A percentile compares a stretch with the other conserved stretches of the same genome.
Evolutionary conservation across 1,284 basidiomycete genomes (phyloP).

Genomic region (Ustanciosporium gigantosporum): DNA sequence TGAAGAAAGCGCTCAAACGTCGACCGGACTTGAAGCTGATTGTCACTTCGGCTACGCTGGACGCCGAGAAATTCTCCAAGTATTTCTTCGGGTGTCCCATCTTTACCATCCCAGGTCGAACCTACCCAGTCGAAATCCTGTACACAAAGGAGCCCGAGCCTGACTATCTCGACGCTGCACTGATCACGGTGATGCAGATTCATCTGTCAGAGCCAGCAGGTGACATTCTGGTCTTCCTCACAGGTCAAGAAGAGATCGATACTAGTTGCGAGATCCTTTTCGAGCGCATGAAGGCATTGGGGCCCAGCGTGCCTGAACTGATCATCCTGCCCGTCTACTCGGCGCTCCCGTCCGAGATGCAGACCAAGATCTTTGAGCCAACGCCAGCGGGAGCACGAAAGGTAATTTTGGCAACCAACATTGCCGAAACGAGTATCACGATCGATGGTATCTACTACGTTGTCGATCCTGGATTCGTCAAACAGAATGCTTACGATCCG

Average conservation of each 20-base stretch:
- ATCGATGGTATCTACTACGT: constrained; percentile 99
- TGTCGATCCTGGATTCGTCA: constrained; percentile 94
- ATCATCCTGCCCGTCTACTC: constrained; percentile 97
- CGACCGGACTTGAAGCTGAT: constrained; percentile 95
- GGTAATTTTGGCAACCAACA: constrained; percentile 97
- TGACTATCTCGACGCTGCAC: constrained; percentile 96
- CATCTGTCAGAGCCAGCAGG: constrained; percentile 96
- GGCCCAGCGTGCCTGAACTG: constrained; percentile 93
- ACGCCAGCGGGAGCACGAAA: constrained; percentile 95
- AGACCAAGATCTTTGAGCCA: constrained; percentile 95
- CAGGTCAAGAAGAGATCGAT: constrained; percentile 96
- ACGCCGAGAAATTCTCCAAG: constrained; percentile 97
- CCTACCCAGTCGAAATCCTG: constrained; percentile 95
- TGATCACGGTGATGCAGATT: constrained; percentile 99
- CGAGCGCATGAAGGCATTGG: constrained; percentile 96
- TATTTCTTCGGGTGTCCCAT: constrained; percentile 99
- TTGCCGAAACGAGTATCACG: constrained; percentile 96
- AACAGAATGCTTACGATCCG: constrained; percentile 98
- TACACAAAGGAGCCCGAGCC: constrained; percentile 98
- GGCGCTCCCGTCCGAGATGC: constrained; percentile 93
- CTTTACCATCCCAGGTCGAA: constrained; percentile 98
- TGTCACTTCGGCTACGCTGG: constrained; percentile 97
- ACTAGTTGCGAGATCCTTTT: constrained; percentile 94
- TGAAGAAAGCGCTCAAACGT: constrained; percentile 94
- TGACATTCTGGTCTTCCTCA: constrained; percentile 93